A percentile compares a stretch with the other conserved stretches of the same genome.
phyloP scores from a whole-genome alignment of 1,284 basidiomycete species.

The Malassezia cuniculi region DNA sequence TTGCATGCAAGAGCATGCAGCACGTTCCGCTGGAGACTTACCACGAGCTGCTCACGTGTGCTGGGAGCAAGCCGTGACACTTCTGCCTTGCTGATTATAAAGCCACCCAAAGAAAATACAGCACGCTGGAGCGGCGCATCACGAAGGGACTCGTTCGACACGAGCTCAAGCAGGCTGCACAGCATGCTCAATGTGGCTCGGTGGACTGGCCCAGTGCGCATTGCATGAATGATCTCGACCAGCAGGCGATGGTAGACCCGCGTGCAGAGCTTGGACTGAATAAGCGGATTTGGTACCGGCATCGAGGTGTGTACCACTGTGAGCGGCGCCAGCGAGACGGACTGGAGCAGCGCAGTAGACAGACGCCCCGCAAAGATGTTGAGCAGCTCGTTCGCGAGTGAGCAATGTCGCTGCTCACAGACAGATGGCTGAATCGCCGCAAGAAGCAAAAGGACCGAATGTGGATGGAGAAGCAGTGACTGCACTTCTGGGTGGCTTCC shows the following conservation, averaged over 20 bases:
- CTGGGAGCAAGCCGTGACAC: background rate
- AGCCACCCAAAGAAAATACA: background rate
- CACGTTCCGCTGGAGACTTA: slow-evolving; percentile 10
- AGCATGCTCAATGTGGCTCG: background rate
- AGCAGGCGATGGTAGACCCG: slow-evolving; percentile 5
- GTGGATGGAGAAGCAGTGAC: slow-evolving; percentile 19
- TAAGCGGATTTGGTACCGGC: slow-evolving; percentile 10
- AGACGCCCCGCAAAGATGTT: slow-evolving; percentile 19
- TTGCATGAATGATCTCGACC: background rate
- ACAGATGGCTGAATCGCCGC: too few relatives aligned
- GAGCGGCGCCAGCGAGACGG: slow-evolving; percentile 15
- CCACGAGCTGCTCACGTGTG: background rate
- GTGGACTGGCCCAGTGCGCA: background rate
- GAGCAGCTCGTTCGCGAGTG: slow-evolving; percentile 9
- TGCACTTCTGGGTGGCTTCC: slow-evolving; percentile 11
- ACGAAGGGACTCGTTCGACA: slow-evolving; percentile 11
- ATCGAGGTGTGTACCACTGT: slow-evolving; percentile 7
- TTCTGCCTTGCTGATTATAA: background rate
- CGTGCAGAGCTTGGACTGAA: slow-evolving; percentile 11
- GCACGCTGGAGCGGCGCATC: slow-evolving; percentile 2
- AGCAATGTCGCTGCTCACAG: too few relatives aligned
- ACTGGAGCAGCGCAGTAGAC: slow-evolving; percentile 17
- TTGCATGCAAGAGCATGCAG: slow-evolving; percentile 1
- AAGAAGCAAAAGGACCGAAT: slow-evolving; percentile 5
- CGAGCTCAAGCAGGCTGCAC: slow-evolving; percentile 5